These are phyloP conservation scores for Lactifluus piperatus DNA, from an alignment of 768 basidiomycete species.

Conservation along the genomic window DNA sequence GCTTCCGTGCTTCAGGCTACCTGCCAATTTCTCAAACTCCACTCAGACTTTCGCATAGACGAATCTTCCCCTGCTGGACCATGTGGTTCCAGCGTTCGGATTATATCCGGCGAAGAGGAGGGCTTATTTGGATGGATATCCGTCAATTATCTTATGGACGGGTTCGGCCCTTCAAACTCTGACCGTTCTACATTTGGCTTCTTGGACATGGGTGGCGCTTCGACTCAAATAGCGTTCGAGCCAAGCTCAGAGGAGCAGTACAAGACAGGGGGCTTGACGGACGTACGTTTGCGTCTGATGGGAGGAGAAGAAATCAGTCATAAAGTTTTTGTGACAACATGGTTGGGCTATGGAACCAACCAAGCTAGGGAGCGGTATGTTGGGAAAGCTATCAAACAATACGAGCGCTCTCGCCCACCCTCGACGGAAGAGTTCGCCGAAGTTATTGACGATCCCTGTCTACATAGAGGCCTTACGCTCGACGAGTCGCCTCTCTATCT, in stretches of 20 bases:
- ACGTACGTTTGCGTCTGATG: constrained; percentile 73
- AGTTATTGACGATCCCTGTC: constrained; percentile 77
- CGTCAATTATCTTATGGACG: constrained; percentile 98
- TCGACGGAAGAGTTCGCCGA: constrained; percentile 23
- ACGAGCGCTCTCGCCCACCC: constrained; percentile 35
- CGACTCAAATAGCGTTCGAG: constrained; percentile 97
- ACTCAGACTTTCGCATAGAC: constrained; percentile 76
- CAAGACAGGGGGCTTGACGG: constrained; percentile 55
- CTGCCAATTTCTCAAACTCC: constrained; percentile 63
- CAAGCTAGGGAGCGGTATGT: constrained; percentile 93
- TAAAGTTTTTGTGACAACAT: constrained; percentile 94
- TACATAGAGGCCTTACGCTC: constrained; percentile 67
- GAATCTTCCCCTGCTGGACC: constrained; percentile 57
- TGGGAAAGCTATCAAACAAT: constrained; percentile 50
- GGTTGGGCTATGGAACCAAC: constrained; percentile 98
- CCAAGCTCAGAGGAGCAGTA: constrained; percentile 52
- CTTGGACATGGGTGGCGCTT: constrained; percentile 98
- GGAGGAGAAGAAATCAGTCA: constrained; percentile 83
- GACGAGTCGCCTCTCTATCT: constrained; percentile 45
- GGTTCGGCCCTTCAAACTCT: constrained; percentile 52
- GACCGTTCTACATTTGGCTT: constrained; percentile 89
- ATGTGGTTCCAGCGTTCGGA: constrained; percentile 86
- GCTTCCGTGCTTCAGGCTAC: constrained; percentile 63
- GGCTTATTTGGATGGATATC: constrained; percentile 99
- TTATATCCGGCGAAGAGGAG: constrained; percentile 97